Base-by-base conservation (phyloP, 2,329 filamentous ascomycete genomes). In the Curvularia sp. region DNA sequence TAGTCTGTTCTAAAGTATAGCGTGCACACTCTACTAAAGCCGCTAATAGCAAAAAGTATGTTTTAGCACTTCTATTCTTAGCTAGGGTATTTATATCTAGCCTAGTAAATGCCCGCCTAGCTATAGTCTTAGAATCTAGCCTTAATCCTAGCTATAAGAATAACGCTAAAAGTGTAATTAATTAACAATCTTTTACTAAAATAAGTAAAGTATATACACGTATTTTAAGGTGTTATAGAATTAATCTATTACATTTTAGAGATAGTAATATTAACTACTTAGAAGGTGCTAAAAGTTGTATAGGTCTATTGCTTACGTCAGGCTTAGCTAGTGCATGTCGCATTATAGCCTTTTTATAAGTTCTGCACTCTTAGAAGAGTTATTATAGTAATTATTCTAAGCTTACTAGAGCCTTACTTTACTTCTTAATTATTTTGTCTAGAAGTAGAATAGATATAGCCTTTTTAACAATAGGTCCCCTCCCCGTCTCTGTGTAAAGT, bases 21-120 rank as follows among this genome's bases (percentile, higher is more conserved):
- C 43, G 27, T 32, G 34, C 48, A 27, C 34, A 50, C 23, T 39
- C 48, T 39, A 21, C 27, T 39, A 9, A 34, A 50, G 36, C 18
- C 21, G 34, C 23, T 50, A 34, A 9, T 27, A 25, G 48, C 49
- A 51, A 51, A 32, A 27, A 38, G 49, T 23, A 51, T 39, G 15
- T 42, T 51, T 42, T 41, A 27, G 27, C 49, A 42, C 27, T 51
- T 41, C 39, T 41, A 13, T 38, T 23, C 34, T 34, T 36, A 27
- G 49, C 49, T 41, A 7, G 28, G 27, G 25, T 21, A 51, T 39
- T 51, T 15, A 51, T 15, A 51, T 41, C 39, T 36, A 2, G 34
- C 49, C 27, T 32, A 15, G n/a, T 39, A 18, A 51, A 51, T 51
- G 34, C 66, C 28, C 47, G 59, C 6, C 66, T 64, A 30, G 61